A percentile compares a stretch with the other conserved stretches of the same genome.
Conservation (phyloP, 2,329 filamentous ascomycete species). For the Ophiocordyceps unilateralis region DNA sequence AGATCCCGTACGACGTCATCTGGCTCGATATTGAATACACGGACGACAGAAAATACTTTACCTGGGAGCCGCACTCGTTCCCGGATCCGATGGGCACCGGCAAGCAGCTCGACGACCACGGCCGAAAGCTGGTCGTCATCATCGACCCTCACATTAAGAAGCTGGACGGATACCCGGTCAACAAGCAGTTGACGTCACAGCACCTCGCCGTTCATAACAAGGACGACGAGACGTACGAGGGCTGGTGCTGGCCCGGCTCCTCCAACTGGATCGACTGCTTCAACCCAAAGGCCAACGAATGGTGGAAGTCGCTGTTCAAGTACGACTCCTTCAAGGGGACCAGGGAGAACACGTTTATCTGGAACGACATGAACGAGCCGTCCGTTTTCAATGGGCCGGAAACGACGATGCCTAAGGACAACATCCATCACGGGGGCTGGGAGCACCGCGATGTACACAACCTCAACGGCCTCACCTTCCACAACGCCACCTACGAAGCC, state of each 20-base stretch:
- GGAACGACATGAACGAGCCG: constrained; percentile 99
- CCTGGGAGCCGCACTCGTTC: constrained; percentile 85
- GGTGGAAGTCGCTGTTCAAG: constrained; percentile 83
- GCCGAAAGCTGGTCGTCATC: constrained; percentile 81
- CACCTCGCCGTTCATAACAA: constrained; percentile 79
- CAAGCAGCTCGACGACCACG: constrained; percentile 67
- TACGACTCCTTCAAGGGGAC: constrained; percentile 81
- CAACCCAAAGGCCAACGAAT: constrained; percentile 76
- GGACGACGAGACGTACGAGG: constrained; percentile 74
- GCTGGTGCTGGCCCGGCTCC: constrained; percentile 97
- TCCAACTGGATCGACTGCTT: constrained; percentile 96
- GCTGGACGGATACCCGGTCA: constrained; percentile 55
- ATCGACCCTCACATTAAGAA: constrained; percentile 99
- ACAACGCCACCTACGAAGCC: constrained; percentile 84
- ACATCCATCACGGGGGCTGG: constrained; percentile 80
- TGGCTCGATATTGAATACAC: constrained; percentile 99
- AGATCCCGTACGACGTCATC: constrained; percentile 96
- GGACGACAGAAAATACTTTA: constrained; percentile 95
- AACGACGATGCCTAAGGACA: constrained; percentile 98
- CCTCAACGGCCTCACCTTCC: constrained; percentile 83
- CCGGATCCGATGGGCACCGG: constrained; percentile 74
- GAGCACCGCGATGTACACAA: constrained; percentile 97
- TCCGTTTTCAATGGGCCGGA: constrained; percentile 98
- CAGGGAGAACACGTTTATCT: constrained; percentile 74
- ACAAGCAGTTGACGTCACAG: constrained; percentile 68